phyloP scores from a whole-genome alignment of 768 basidiomycete species.

The Chalciporus chontae region DNA sequence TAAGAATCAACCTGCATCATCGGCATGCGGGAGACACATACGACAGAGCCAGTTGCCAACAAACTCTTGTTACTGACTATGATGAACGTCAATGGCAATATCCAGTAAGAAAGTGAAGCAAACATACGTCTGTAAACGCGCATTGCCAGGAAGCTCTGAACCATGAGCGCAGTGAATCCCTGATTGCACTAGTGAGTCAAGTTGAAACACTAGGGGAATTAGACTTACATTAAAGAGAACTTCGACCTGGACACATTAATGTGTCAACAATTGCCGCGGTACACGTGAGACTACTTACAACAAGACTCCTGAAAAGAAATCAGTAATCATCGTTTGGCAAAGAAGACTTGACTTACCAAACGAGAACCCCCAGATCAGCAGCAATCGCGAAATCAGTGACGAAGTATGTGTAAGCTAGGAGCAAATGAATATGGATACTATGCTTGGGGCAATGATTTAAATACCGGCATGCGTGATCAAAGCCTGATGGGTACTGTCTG shows the following conservation, averaged over 20 bases:
- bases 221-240: slow-evolving; percentile 44
- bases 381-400: slow-evolving; percentile 39
- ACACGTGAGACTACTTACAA: slow-evolving; percentile 12
- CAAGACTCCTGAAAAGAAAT: slow-evolving; percentile 17
- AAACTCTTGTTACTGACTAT: slow-evolving; percentile 48
- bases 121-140: slow-evolving; percentile 48
- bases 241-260: slow-evolving; percentile 35
- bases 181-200: slow-evolving; percentile 5
- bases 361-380: slow-evolving; percentile 28
- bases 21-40: slow-evolving; percentile 1
- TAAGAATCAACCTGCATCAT: neutral
- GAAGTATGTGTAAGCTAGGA: slow-evolving; percentile 45
- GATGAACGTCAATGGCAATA: slow-evolving; percentile 9
- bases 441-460: neutral
- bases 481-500: slow-evolving; percentile 51
- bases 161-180: slow-evolving; percentile 45
- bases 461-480: slow-evolving; percentile 51
- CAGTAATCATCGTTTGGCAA: neutral
- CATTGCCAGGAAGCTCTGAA: slow-evolving; percentile 51
- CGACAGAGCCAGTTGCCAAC: slow-evolving; percentile 32
- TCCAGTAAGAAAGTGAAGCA: neutral
- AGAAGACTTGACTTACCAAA: slow-evolving; percentile 37
- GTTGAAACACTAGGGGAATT: neutral
- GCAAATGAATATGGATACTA: neutral
- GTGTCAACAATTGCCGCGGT: slow-evolving; percentile 2